These are phyloP conservation scores for Ensete glaucum DNA, from an alignment of 176 grass and related monocot genomes.

Conservation along the genomic window DNA sequence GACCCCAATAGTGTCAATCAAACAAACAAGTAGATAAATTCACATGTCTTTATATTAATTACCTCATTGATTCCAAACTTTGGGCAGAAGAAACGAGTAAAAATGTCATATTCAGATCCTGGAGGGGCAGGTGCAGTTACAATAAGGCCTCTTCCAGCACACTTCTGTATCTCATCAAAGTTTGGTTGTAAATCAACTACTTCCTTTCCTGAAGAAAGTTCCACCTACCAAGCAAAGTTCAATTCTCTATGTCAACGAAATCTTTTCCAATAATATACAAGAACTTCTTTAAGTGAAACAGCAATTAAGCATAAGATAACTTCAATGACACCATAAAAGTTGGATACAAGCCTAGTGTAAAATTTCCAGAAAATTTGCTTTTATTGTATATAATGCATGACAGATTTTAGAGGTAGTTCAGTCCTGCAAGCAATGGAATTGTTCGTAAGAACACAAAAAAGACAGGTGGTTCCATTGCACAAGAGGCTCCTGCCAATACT, in stretches of 20 bases:
- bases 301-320: neutral
- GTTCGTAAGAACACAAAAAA: no score
- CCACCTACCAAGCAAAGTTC: constrained; percentile 34
- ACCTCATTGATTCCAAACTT: constrained; percentile 63
- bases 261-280: neutral
- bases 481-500: no score
- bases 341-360: no score
- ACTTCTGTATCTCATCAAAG: constrained; percentile 38
- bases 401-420: neutral
- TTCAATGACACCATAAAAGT: neutral
- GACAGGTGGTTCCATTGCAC: no score
- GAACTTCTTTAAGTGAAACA: neutral
- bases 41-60: neutral
- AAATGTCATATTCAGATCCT: constrained; percentile 73
- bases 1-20: no score
- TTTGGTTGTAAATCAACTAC: constrained; percentile 45
- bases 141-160: constrained; percentile 37
- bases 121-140: constrained; percentile 48
- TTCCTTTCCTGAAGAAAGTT: constrained; percentile 67
- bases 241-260: neutral
- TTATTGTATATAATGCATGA: neutral
- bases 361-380: neutral
- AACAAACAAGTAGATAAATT: no score
- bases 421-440: neutral
- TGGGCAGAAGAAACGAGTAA: constrained; percentile 46